Conservation (phyloP, 2,329 filamentous ascomycete genomes). For the Ascochyta pisi region DNA sequence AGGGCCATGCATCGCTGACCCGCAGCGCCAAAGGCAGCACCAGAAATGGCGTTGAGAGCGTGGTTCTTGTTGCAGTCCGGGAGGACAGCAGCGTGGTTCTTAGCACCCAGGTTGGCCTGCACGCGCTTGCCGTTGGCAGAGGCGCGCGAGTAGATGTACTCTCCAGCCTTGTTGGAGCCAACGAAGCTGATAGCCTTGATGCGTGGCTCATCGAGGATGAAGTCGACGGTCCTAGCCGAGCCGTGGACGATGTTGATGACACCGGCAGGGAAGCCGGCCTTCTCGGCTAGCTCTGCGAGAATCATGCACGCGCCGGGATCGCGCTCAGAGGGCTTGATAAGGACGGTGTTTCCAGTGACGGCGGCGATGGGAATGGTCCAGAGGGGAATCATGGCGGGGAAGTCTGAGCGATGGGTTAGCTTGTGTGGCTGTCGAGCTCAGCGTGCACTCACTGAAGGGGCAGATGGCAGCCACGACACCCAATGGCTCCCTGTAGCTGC, state of each 20-base stretch:
- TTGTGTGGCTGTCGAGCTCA: not conserved
- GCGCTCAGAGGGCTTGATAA: constrained; percentile 86
- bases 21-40: constrained; percentile 83
- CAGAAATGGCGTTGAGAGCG: constrained; percentile 82
- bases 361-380: constrained; percentile 89
- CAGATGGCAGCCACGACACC: constrained; percentile 85
- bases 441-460: constrained; percentile 73
- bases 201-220: constrained; percentile 81
- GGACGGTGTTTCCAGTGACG: constrained; percentile 81
- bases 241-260: constrained; percentile 86
- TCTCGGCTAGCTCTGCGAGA: constrained; percentile 76
- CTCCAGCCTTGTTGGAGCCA: constrained; percentile 84
- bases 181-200: constrained; percentile 91
- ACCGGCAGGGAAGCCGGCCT: constrained; percentile 82
- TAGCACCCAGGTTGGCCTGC: constrained; percentile 85
- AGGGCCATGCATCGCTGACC: constrained; percentile 89
- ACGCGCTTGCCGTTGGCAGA: constrained; percentile 88
- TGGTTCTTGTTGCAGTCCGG: constrained; percentile 92
- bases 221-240: constrained; percentile 80
- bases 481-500: constrained; percentile 80
- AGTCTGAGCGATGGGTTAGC: constrained; percentile 63
- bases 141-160: constrained; percentile 81
- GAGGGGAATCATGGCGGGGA: constrained; percentile 91
- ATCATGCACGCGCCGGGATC: constrained; percentile 88
- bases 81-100: constrained; percentile 85